Conservation (phyloP, 2,329 filamentous ascomycete genomes). For the Aspergillus ustus region DNA sequence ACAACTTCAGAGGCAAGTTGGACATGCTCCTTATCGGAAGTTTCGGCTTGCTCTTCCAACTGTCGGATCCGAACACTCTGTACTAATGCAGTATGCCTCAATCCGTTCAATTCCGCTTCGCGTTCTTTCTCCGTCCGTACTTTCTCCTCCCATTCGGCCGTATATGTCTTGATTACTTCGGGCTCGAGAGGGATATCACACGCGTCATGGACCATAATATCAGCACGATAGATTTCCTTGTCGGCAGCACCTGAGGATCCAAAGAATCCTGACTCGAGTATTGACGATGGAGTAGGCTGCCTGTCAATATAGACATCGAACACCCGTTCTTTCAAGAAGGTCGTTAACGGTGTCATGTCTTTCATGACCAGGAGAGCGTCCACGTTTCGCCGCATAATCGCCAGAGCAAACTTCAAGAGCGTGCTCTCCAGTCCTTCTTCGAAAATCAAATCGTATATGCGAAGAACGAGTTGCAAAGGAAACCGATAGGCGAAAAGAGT, state of each 20-base stretch:
- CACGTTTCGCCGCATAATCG: constrained; percentile 94
- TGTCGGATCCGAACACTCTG: constrained; percentile 78
- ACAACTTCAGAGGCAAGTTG: constrained; percentile 89
- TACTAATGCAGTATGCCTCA: constrained; percentile 69
- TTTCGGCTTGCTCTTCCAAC: constrained; percentile 85
- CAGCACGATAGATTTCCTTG: constrained; percentile 94
- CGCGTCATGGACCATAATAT: constrained; percentile 90
- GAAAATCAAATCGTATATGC: constrained; percentile 94
- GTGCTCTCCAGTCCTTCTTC: constrained; percentile 87
- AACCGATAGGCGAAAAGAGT: constrained; percentile 99
- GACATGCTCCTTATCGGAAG: constrained; percentile 87
- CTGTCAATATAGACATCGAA: constrained; percentile 98
- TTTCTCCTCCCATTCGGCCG: constrained; percentile 89
- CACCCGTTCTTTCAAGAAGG: constrained; percentile 87
- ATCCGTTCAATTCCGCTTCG: constrained; percentile 76
- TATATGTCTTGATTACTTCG: constrained; percentile 80
- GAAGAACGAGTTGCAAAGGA: constrained; percentile 90
- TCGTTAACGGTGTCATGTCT: constrained; percentile 88
- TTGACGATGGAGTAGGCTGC: constrained; percentile 85
- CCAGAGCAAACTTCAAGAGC: constrained; percentile 91
- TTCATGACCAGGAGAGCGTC: constrained; percentile 77
- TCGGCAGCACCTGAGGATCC: constrained; percentile 86
- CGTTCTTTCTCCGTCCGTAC: constrained; percentile 79
- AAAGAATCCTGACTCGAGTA: constrained; percentile 96
- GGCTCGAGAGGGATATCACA: constrained; percentile 85